A percentile compares a stretch with the other conserved stretches of the same genome.
Conservation (phyloP, 441 rosid species). For the Populus tomentosa region DNA sequence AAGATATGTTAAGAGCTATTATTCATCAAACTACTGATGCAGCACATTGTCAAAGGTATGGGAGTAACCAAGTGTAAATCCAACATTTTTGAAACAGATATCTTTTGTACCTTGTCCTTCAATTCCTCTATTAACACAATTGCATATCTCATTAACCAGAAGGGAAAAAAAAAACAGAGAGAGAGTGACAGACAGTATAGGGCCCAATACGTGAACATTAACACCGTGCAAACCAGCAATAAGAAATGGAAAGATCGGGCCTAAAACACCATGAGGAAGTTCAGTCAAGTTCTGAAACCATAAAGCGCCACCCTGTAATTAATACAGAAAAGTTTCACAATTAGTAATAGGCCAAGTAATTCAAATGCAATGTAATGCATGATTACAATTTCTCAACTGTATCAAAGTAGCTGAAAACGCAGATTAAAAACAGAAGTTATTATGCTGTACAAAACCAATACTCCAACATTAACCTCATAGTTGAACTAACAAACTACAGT, state of each 20-base stretch:
- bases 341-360: not conserved
- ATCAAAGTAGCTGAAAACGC: not conserved
- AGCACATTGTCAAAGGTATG: not conserved
- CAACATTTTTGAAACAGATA: not conserved
- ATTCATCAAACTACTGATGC: too few relatives aligned
- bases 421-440: not conserved
- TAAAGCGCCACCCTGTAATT: conserved; percentile 81
- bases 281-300: conserved; percentile 93
- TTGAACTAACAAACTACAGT: not conserved
- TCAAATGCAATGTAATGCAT: not conserved
- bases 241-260: conserved; percentile 69
- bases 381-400: not conserved
- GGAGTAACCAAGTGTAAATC: not conserved
- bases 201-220: conserved; percentile 62
- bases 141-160: not conserved
- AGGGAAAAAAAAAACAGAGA: too few relatives aligned
- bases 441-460: not conserved
- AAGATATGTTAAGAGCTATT: not conserved
- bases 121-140: not conserved
- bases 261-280: conserved; percentile 50
- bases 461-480: not conserved
- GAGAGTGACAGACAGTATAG: not conserved
- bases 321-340: conserved; percentile 14
- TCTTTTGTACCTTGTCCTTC: not conserved
- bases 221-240: conserved; percentile 69